Base-by-base conservation (phyloP, 2,329 filamentous ascomycete genomes). In the Botryotinia calthae region DNA sequence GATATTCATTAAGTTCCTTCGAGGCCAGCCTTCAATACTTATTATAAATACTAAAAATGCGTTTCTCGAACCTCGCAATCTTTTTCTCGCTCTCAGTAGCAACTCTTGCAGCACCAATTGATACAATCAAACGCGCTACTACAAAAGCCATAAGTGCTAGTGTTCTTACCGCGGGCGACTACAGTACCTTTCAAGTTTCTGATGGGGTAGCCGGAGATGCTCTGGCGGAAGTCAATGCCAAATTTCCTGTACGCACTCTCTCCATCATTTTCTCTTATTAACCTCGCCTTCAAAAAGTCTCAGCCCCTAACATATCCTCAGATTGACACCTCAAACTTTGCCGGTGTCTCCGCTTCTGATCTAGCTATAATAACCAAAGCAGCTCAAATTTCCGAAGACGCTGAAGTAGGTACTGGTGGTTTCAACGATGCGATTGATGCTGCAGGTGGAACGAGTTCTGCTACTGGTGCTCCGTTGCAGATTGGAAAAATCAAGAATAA, bases 161-260 rank as follows among this genome's bases (percentile, higher is more conserved):
- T 54, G 25, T 54, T 54, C 48, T 54, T 7, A 54, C 48, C 20
- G 25, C 25, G 12, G 48, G 48, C 16, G 48, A 54, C 48, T 54
- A 54, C 5, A 54, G 48, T 7, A 7, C 48, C 12, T 54, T 54
- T 25, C 48, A 54, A 75, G 82, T 89, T 67, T 86, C 86, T 0
- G 83, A 83, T 62, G 87, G 87, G 4, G 81, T 83, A 16, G 86
- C 84, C 34, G 86, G 87, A 70, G 84, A 88, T 63, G 87, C 86
- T 20, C 82, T 88, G 31, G 84, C 81, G 1, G 86, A 88, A 79
- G 87, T 87, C 71, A 81, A 86, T 63, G 84, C 85, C 70, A 85
- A 86, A 75, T 88, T 89, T 77, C 86, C 87, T 0, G 86, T 86
- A 80, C 64, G 82, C 76, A 31, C 1, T 54, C 51, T 56, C 9